Evolutionary conservation across 306 rosid species (phyloP).

Genomic region (Begonia fuchsioides): DNA sequence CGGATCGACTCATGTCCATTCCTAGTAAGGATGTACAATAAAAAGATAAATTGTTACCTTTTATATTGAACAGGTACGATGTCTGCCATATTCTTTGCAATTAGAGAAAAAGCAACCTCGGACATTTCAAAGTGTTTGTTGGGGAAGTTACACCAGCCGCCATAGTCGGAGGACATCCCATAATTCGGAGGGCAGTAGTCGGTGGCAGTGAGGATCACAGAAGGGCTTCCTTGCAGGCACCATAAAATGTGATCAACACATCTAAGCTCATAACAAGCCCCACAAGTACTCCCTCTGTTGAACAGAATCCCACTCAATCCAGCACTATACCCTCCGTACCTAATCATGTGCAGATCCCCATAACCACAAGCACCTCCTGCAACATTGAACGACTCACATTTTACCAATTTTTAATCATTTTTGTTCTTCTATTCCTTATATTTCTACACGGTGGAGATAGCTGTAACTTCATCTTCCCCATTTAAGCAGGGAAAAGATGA

Average conservation of each 20-base stretch:
- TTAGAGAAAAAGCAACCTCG: constrained; percentile 60
- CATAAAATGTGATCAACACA: constrained; percentile 92
- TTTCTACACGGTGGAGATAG: too few relatives aligned
- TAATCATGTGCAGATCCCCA: constrained; percentile 78
- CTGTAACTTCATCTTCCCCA: too few relatives aligned
- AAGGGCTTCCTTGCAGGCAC: constrained; percentile 85
- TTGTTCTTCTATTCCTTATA: too few relatives aligned
- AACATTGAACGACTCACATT: constrained; percentile 10
- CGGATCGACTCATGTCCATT: too few relatives aligned
- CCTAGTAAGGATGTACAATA: too few relatives aligned
- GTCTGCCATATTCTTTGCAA: constrained; percentile 70
- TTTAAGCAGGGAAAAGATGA: too few relatives aligned
- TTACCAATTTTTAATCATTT: background rate
- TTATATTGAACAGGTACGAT: constrained; percentile 83
- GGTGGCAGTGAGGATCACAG: constrained; percentile 71
- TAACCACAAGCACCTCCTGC: constrained; percentile 99
- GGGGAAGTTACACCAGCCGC: constrained; percentile 98
- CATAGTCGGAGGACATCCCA: constrained; percentile 80
- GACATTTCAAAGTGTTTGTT: constrained; percentile 91
- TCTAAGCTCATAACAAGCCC: constrained; percentile 88
- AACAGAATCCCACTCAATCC: constrained; percentile 82
- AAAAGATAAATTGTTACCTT: too few relatives aligned
- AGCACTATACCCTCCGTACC: constrained; percentile 67
- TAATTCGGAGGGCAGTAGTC: constrained; percentile 93
- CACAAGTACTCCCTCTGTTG: constrained; percentile 75